Base-by-base conservation (phyloP, 768 basidiomycete genomes). In the Scleroderma citrinum region DNA sequence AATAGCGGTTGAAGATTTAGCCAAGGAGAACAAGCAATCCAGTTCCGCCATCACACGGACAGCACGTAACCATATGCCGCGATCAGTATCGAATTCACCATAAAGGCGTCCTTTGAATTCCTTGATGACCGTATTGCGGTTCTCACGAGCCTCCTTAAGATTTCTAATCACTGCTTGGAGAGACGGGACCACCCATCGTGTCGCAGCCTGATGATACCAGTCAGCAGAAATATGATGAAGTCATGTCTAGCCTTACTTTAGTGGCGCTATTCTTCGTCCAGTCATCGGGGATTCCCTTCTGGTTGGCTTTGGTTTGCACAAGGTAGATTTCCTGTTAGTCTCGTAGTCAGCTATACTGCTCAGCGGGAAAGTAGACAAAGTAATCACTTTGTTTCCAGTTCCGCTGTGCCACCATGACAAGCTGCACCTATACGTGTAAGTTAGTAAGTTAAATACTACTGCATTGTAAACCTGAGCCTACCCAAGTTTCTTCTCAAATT, bases 141-240 rank as follows among this genome's bases (percentile, higher is more conserved):
- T 91, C 68, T 99, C 96, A 36, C 91, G 81, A 3, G 92, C 93
- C 69, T 99, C 96, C 68, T 98, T 98, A 29, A 96, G 75, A 49
- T 81, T 69, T 17, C 91, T 83, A 45, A 98, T 79, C 26, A 81
- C 81, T 5, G 76, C 59, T 49, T 82, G 79, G 2, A 92, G 76
- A 21, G 85, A 75, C 1, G 85, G 84, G 5, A 92, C 85, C 5
- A 82, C 71, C 74, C 85, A 99, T 19, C 96, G 86, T 13, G 74
- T 75, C 56, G 77, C 78, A 23, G 80, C 78, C 87, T 95, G 59
- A 6, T 17, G 17, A 24, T 17, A 6, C 43, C 17, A 19, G 41
- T 49, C 16, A 48, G 46, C 11, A 41, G 20, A 42, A 20, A 16
- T 40, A 20, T 38, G 10, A n/a, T n/a, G 26, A 12, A 8, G 17